These are phyloP conservation scores for Solanum hybrid DNA, from an alignment of 305 asterid species.

Conservation along the genomic window DNA sequence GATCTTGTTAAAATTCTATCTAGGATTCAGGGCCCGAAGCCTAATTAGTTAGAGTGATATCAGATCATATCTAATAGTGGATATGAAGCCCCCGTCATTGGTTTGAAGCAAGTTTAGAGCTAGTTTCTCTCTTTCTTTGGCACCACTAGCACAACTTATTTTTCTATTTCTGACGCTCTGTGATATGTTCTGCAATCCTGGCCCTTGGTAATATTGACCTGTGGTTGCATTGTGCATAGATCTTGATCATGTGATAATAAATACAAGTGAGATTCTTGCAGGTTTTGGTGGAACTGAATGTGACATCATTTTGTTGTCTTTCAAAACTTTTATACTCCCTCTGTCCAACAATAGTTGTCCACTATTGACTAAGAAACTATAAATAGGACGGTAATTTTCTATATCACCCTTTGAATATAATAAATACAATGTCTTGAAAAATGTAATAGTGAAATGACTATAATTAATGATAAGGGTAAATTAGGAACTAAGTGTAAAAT, in stretches of 20 bases:
- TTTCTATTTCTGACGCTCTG: background rate
- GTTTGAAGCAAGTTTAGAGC: background rate
- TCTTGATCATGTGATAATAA: background rate
- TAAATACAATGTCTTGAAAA: background rate
- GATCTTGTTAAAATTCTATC: background rate
- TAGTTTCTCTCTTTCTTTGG: background rate
- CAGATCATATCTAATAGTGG: background rate
- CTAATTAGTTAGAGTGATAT: background rate
- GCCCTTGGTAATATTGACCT: background rate
- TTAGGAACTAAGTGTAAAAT: background rate
- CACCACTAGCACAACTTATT: background rate
- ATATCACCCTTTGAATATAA: background rate
- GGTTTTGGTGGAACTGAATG: background rate
- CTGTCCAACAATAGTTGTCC: background rate
- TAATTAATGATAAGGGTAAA: background rate
- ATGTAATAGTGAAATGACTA: background rate
- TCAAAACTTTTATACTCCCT: background rate
- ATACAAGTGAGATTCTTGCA: background rate
- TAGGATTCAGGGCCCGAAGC: background rate
- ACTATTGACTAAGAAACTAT: background rate
- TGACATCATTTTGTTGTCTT: background rate
- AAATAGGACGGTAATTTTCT: background rate
- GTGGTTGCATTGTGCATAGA: background rate
- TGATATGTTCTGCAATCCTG: background rate
- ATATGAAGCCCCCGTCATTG: background rate